Percentiles rank a stretch among this genome's conserved stretches.
phyloP scores from a whole-genome alignment of 768 basidiomycete species.

The Termitomyces heimii region DNA sequence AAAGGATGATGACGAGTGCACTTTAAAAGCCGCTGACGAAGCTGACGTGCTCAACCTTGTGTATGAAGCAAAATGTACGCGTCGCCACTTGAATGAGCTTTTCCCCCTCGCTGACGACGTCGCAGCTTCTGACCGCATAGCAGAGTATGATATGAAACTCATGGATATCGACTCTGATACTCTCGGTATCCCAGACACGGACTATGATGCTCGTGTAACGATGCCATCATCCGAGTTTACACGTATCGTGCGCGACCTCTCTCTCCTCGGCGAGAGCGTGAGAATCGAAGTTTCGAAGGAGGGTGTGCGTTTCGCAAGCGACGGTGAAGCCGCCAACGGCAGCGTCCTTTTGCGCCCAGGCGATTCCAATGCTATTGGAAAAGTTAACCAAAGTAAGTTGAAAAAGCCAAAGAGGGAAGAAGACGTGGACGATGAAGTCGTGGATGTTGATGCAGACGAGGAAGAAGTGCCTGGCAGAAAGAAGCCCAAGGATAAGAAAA shows the following conservation, averaged over 20 bases:
- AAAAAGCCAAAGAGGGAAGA: constrained; percentile 31
- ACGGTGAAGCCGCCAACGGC: constrained; percentile 93
- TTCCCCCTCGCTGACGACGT: constrained; percentile 5
- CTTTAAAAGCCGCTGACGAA: constrained; percentile 87
- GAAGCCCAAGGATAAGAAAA: constrained; percentile 37
- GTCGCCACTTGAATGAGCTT: neutral
- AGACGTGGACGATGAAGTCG: constrained; percentile 40
- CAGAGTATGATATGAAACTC: constrained; percentile 98
- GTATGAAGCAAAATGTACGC: constrained; percentile 82
- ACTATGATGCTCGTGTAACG: constrained; percentile 90
- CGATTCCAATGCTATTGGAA: constrained; percentile 43
- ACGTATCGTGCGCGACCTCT: constrained; percentile 90
- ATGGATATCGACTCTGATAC: constrained; percentile 99
- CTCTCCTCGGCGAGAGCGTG: constrained; percentile 87
- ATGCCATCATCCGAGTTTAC: constrained; percentile 85
- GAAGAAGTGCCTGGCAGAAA: constrained; percentile 38
- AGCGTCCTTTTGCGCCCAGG: constrained; percentile 77
- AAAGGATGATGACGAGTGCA: constrained; percentile 91
- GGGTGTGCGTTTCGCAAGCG: constrained; percentile 86
- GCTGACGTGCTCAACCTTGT: constrained; percentile 83
- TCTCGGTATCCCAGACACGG: constrained; percentile 93
- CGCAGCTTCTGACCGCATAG: constrained; percentile 84
- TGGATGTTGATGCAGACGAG: constrained; percentile 40
- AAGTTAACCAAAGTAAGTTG: constrained; percentile 31
- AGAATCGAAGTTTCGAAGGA: constrained; percentile 96